Evolutionary conservation across 805 yeast genomes (phyloP), one percentile per base, ranked within the genome.

Genomic region (Metschnikowia sp.): DNA sequence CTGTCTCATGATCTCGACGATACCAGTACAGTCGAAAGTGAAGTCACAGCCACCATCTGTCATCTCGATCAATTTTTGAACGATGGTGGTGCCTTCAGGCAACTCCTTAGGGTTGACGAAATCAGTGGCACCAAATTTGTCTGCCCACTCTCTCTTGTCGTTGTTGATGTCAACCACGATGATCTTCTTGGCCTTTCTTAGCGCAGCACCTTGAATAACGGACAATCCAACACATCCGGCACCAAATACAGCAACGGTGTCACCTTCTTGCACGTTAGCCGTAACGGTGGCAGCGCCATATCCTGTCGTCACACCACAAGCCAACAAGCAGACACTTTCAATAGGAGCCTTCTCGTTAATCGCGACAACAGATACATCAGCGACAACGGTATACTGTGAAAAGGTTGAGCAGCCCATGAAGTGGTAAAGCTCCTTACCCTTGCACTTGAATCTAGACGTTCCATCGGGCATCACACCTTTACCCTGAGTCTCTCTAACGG

Each of bases 401-500:
- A 94, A 94, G 29, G 97, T 87, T 32, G 98, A 92, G 69, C 96
- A 88, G 42, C 99, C 99, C 99, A 94, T 94, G 69, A 88, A 94
- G 70, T 94, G 98, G 60, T 83, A 76, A 46, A 94, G 70, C 38
- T 83, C 79, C 73, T 94, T 79, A 57, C 99, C 99, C 62, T 84
- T 83, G 65, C 86, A 82, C 54, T 78, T 82, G 76, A 94, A 92
- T 69, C 99, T 83, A 39, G 87, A 69, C 42, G 99, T 92, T 18
- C 98, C 99, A 66, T 94, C 99, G 53, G 99, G 99, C 97, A 94
- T 87, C 49, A 92, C 86, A 68, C 99, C 99, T 64, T 88, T 85
- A 66, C 99, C 98, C 69, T 94, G 99, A 48, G 99, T 95, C 46
- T 88, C 96, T 73, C 99, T 84, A 58, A 94, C 92, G 60, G 95